Evolutionary conservation across 352 stramenopile genomes (phyloP), one percentile per base, ranked within the genome.

Genomic region (Globisporangium cylindrosporum): DNA sequence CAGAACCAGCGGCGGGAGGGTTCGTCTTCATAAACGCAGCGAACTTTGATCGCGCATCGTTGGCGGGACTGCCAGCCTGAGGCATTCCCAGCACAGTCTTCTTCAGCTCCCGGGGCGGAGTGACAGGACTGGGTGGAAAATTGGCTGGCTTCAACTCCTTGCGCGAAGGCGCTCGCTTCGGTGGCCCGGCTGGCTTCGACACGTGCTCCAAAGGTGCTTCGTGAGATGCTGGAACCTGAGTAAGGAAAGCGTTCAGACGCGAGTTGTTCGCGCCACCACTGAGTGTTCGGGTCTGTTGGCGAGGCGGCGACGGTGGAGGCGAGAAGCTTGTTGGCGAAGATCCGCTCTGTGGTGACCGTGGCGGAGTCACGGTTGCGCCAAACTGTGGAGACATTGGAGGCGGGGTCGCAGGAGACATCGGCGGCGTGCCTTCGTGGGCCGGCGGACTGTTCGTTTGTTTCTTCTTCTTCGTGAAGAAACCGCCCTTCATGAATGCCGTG

Each of bases 1-100:
- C 59, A 48, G 59, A 62, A 61, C 38, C 57, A 67, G 71, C 58
- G 59, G 78, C 55, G 18, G 84, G 80, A 18, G 86, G 84, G 38
- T 91, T 91, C n/a, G 83, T 74, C 55, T 82, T 79, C 82, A 94
- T 90, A 62, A 94, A 94, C 24, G 83, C 83, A 25, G 86, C 83
- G 57, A 94, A 91, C 67, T 94, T 94, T 70, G 89, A 90, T 53
- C 83, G 84, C 9, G 80, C 63, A 20, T 90, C 74, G 2, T 72
- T 72, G 6, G 64, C 48, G 14, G 29, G 34, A 8, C 71, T n/a
- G 15, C 43, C 24, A 29, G 70, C 64, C 41, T 81, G 62, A 24
- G 77, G 72, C 10, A 65, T 59, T 0, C 64, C 59, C 56, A 38
- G 64, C 27, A 63, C 53, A 3, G 65, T 60, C 34, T 72, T 75